Evolutionary conservation across 352 stramenopile genomes (phyloP).

Genomic region (Pythium biforme): DNA sequence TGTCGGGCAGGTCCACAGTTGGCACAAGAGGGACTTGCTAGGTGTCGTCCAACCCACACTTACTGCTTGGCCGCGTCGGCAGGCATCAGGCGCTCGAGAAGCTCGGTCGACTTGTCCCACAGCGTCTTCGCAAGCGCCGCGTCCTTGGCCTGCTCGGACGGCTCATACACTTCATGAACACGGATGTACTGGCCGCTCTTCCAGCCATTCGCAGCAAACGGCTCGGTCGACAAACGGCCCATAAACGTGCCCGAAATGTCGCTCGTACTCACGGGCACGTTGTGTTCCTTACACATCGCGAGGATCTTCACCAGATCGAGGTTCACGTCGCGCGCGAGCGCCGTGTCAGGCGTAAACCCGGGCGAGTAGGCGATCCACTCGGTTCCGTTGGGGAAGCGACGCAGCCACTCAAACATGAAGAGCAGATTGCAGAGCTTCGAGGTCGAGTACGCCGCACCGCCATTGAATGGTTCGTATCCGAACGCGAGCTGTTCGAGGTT

Average conservation of each 20-base stretch:
- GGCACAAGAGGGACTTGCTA: no score
- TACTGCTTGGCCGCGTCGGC: not conserved
- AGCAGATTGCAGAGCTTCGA: constrained; percentile 38
- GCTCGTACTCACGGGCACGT: constrained; percentile 20
- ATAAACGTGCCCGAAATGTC: constrained; percentile 28
- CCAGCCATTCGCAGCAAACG: constrained; percentile 16
- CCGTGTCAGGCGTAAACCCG: constrained; percentile 21
- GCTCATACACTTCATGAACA: constrained; percentile 23
- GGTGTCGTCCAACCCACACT: no score
- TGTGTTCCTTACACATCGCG: constrained; percentile 13
- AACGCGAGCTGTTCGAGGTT: constrained; percentile 27
- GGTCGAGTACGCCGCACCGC: constrained; percentile 27
- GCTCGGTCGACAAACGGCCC: constrained; percentile 20
- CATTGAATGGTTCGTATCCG: constrained; percentile 33
- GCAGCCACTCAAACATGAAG: constrained; percentile 26
- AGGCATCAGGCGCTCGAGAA: constrained; percentile 6
- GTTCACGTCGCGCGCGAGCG: constrained; percentile 21
- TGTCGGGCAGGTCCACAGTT: no score
- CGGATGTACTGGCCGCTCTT: constrained; percentile 29
- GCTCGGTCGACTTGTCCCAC: constrained; percentile 32
- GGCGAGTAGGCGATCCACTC: constrained; percentile 24
- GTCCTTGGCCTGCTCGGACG: constrained; percentile 29
- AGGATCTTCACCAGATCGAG: not conserved
- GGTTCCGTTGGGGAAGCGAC: constrained; percentile 21
- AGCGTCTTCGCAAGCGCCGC: constrained; percentile 21